These are phyloP conservation scores for Exophiala sp. DNA, from an alignment of 2,329 filamentous ascomycete genomes.

Conservation along the genomic window DNA sequence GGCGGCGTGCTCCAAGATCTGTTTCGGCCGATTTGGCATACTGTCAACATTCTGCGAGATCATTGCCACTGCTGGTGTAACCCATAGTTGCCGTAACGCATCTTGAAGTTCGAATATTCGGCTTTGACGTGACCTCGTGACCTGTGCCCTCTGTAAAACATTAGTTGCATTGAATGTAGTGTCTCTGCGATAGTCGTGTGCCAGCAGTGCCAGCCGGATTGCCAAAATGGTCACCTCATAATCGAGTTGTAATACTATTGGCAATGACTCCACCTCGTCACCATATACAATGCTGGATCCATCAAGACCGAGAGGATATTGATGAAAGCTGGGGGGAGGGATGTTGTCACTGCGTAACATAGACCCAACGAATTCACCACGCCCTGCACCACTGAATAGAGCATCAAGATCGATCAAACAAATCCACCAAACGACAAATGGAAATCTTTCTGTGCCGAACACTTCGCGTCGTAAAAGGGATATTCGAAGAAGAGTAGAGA, in stretches of 20 bases:
- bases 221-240: constrained; percentile 46
- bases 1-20: constrained; percentile 45
- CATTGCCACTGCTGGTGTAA: constrained; percentile 35
- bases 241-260: constrained; percentile 44
- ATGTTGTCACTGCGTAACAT: constrained; percentile 49
- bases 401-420: constrained; percentile 56
- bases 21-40: constrained; percentile 36
- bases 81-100: constrained; percentile 38
- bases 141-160: constrained; percentile 25
- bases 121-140: constrained; percentile 30
- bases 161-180: constrained; percentile 26
- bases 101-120: constrained; percentile 38
- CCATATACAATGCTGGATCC: constrained; percentile 37
- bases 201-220: constrained; percentile 44
- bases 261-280: constrained; percentile 38
- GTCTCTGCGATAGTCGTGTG: constrained; percentile 39
- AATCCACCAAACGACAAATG: constrained; percentile 54
- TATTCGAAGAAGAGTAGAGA: constrained; percentile 51
- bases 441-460: constrained; percentile 45
- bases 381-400: constrained; percentile 51
- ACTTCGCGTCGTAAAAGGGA: constrained; percentile 46
- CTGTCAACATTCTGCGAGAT: constrained; percentile 36
- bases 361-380: constrained; percentile 48
- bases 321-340: constrained; percentile 39
- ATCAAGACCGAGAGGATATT: constrained; percentile 36